Conservation (phyloP, 2,329 filamentous ascomycete genomes). For the Paraphaeosphaeria sporulosa region DNA sequence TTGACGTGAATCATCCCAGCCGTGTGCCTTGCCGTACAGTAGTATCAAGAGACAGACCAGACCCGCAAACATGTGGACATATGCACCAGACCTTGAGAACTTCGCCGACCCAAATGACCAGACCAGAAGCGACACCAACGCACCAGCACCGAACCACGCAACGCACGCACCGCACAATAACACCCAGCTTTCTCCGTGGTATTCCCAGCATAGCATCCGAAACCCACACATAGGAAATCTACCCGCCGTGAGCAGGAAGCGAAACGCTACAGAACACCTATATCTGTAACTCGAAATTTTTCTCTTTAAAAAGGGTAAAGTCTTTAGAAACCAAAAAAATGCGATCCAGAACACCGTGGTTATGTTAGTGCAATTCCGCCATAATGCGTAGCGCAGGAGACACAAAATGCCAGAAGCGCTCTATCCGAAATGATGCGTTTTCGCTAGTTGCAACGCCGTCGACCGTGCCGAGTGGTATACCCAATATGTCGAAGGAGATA, state of each 20-base stretch:
- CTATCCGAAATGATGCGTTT: conserved; percentile 44
- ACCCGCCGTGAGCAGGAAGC: conserved; percentile 45
- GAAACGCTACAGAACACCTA: conserved; percentile 45
- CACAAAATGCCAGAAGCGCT: conserved; percentile 48
- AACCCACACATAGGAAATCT: conserved; percentile 52
- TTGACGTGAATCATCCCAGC: conserved; percentile 50
- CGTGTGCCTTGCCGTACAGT: conserved; percentile 46
- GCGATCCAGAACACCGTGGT: conserved; percentile 47
- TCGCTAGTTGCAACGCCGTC: conserved; percentile 52
- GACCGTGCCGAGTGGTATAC: conserved; percentile 50
- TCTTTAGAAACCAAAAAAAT: conserved; percentile 43
- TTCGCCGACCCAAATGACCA: conserved; percentile 30
- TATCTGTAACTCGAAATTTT: conserved; percentile 46
- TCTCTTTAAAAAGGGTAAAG: conserved; percentile 28
- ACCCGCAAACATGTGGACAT: conserved; percentile 31
- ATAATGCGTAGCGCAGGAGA: conserved; percentile 51
- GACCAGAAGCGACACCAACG: conserved; percentile 21
- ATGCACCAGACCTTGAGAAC: conserved; percentile 39
- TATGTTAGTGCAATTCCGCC: conserved; percentile 46
- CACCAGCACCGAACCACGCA: conserved; percentile 23
- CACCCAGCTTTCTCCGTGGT: conserved; percentile 42
- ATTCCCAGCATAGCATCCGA: conserved; percentile 41
- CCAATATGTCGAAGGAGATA: conserved; percentile 51
- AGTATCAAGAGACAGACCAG: conserved; percentile 41
- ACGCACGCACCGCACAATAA: conserved; percentile 30